Conservation (phyloP, 2,329 filamentous ascomycete genomes). For the Fusarium begoniae region DNA sequence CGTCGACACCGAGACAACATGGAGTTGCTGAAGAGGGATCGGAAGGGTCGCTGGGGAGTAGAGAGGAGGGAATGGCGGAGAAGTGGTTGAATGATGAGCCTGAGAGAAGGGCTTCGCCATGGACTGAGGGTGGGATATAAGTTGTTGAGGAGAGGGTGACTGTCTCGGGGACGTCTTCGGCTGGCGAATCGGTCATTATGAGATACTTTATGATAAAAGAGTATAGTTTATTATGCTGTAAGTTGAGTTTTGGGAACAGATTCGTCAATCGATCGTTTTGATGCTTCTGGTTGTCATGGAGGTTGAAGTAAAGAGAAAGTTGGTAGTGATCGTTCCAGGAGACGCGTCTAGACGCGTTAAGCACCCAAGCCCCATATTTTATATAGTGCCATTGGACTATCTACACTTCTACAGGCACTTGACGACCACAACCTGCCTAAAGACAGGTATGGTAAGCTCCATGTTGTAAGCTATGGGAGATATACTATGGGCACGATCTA, state of each 20-base stretch:
- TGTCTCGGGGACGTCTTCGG: slow-evolving; percentile 44
- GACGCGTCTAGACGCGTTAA: slow-evolving; percentile 38
- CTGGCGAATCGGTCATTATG: slow-evolving; percentile 54
- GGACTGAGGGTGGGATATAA: slow-evolving; percentile 77
- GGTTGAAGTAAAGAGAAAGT: neutral
- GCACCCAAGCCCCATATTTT: slow-evolving; percentile 15
- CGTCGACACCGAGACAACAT: slow-evolving; percentile 89
- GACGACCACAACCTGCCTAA: neutral
- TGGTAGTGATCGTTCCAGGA: neutral
- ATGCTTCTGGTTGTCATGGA: neutral
- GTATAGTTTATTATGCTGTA: neutral
- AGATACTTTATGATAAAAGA: neutral
- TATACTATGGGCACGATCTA: neutral
- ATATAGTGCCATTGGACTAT: neutral
- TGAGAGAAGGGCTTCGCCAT: slow-evolving; percentile 63
- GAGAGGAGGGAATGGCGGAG: slow-evolving; percentile 71
- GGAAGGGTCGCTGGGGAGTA: slow-evolving; percentile 56
- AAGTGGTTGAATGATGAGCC: slow-evolving; percentile 78
- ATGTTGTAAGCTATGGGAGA: neutral
- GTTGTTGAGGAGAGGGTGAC: slow-evolving; percentile 19
- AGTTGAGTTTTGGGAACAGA: neutral
- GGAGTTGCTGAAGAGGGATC: slow-evolving; percentile 47
- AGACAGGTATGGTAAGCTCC: neutral
- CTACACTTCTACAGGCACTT: neutral
- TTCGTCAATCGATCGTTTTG: neutral